A percentile compares a stretch with the other conserved stretches of the same genome.
Evolutionary conservation across 2,329 filamentous ascomycete genomes (phyloP).

Genomic region (Ceratocystis eucalypticola): DNA sequence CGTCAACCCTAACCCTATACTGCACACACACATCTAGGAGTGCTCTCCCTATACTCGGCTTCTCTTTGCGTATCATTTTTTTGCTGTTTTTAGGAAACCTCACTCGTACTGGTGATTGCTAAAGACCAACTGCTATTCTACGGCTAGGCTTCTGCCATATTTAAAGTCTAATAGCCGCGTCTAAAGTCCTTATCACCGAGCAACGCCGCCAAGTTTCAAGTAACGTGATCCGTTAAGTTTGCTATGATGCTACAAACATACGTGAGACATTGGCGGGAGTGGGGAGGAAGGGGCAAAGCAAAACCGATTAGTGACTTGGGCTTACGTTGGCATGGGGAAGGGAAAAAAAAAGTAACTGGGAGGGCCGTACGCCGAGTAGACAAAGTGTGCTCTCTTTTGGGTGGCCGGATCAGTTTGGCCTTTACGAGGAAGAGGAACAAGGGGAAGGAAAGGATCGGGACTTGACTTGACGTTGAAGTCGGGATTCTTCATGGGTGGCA

Average conservation of each 20-base stretch:
- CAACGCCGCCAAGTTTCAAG: background rate
- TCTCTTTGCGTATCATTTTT: background rate
- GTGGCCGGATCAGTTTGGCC: background rate
- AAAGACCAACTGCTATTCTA: background rate
- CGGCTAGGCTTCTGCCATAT: background rate
- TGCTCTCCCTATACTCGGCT: background rate
- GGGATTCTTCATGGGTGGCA: background rate
- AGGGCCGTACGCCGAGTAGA: background rate
- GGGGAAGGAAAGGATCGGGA: background rate
- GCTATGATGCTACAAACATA: background rate
- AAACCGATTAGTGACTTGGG: no score
- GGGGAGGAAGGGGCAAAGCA: constrained; percentile 1
- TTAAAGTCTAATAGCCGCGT: background rate
- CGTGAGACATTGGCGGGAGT: background rate
- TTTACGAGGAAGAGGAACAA: background rate
- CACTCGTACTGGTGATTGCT: background rate
- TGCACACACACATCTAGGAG: background rate
- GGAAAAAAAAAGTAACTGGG: background rate
- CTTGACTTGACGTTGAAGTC: background rate
- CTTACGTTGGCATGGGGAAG: no score
- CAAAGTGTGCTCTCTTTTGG: background rate
- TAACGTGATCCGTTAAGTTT: background rate
- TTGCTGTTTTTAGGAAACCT: no score
- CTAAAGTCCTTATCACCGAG: background rate
- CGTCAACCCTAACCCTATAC: background rate